Percentiles rank a stretch among this genome's conserved stretches.
These are phyloP conservation scores for Curvularia sp. DNA, from an alignment of 2,329 filamentous ascomycete species.

Conservation along the genomic window DNA sequence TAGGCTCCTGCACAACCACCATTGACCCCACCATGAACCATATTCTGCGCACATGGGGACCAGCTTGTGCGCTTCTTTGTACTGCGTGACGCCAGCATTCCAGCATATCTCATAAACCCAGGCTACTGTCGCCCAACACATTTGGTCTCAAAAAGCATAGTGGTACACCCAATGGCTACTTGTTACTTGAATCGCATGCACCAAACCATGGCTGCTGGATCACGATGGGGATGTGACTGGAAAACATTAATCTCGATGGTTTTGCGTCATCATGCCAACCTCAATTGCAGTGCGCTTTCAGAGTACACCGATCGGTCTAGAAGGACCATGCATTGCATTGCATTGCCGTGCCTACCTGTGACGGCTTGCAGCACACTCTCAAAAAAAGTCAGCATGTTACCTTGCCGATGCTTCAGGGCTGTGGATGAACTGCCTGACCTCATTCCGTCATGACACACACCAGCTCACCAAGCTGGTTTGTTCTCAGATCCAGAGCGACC, in stretches of 20 bases:
- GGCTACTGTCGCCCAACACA: neutral
- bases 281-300: neutral
- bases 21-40: constrained; percentile 11
- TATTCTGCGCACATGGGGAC: neutral
- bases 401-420: neutral
- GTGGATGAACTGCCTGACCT: neutral
- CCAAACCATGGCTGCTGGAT: neutral
- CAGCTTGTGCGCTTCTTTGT: neutral
- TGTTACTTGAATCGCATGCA: neutral
- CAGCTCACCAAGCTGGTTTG: constrained; percentile 34
- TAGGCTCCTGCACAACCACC: neutral
- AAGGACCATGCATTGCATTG: neutral
- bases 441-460: constrained; percentile 20
- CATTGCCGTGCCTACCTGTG: neutral
- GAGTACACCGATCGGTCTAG: constrained; percentile 4
- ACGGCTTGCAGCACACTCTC: neutral
- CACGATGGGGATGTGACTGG: neutral
- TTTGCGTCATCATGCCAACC: constrained; percentile 17
- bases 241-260: neutral
- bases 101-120: too few species aligned
- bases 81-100: neutral
- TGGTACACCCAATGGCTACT: neutral
- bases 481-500: constrained; percentile 30
- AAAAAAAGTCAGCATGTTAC: neutral
- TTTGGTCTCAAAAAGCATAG: neutral